A percentile compares a stretch with the other conserved stretches of the same genome.
Conservation (phyloP, 1,284 basidiomycete species). For the Marasmius oreades region DNA sequence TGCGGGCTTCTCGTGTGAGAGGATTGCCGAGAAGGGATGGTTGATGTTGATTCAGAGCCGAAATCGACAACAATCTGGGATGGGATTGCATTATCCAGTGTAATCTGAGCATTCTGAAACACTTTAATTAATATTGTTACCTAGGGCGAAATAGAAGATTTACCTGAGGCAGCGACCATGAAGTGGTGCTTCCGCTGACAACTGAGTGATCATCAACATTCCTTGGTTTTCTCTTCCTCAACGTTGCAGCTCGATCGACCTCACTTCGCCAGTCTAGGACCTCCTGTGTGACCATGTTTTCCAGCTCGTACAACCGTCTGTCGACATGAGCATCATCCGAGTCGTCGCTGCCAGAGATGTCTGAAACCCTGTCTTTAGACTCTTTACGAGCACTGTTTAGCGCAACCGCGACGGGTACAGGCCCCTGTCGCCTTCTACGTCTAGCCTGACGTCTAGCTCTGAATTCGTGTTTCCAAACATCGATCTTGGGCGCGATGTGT, state of each 20-base stretch:
- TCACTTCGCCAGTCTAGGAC: conserved; percentile 52
- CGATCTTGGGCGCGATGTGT: conserved; percentile 52
- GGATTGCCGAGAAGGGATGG: conserved; percentile 20
- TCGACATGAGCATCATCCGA: conserved; percentile 17
- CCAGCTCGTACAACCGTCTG: conserved; percentile 42
- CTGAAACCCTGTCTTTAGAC: background rate
- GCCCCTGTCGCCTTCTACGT: conserved; percentile 23
- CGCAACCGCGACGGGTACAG: conserved; percentile 16
- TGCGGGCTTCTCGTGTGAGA: conserved; percentile 16
- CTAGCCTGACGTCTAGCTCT: conserved; percentile 35
- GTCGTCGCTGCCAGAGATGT: conserved; percentile 10
- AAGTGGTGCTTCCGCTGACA: conserved; percentile 43
- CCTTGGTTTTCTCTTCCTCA: conserved; percentile 30
- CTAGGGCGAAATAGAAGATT: background rate
- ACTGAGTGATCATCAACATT: conserved; percentile 19
- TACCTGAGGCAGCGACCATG: conserved; percentile 15
- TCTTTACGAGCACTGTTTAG: conserved; percentile 4
- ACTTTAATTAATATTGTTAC: background rate
- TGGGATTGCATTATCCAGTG: conserved; percentile 37
- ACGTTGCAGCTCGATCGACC: conserved; percentile 28
- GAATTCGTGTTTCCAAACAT: conserved; percentile 48
- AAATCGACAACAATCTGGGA: conserved; percentile 47
- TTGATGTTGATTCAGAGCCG: conserved; percentile 31
- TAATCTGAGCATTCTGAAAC: conserved; percentile 1
- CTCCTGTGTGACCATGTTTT: conserved; percentile 46